Base-by-base conservation (phyloP, 139 green algal species). In the Coelastrella sp. region DNA sequence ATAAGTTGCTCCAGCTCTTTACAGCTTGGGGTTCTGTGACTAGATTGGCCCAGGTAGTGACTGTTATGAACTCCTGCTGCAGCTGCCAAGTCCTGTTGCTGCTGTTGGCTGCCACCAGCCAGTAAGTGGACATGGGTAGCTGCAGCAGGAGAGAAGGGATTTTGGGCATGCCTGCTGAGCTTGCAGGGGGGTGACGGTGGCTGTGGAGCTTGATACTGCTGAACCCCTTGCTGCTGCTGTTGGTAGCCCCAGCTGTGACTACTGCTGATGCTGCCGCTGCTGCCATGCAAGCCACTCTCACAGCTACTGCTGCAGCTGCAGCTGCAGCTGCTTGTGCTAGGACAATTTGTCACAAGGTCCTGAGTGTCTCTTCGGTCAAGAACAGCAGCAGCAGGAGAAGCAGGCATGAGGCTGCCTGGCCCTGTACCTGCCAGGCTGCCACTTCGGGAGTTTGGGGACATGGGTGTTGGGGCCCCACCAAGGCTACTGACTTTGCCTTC, bases 241-340 rank as follows among this genome's bases (percentile, higher is more conserved):
- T n/a, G 22, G 68, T 81, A 88, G 7, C 84, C 84, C 84, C 84
- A 88, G 68, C 84, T 81, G 68, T 88, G 66, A 68, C 68, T 72
- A 68, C 84, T 88, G 68, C 84, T 81, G 49, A 88, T 60, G 49
- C 84, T 88, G 49, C 22, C 82, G 17, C 68, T 81, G 68, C 68
- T 68, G 49, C 68, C 68, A 22, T 27, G 35, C 20, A 68, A n/a
- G 19, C 11, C 84, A 24, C 49, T 70, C 49, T 88, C 84, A 58
- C 68, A 80, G 56, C 84, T 81, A 57, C 84, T 88, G 84, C 84
- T 72, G 82, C 63, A 57, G 61, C 82, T 78, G 83, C 80, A 73
- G 80, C 80, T 87, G 27, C 82, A 87, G 65, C 82, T 87, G 82
- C 82, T 79, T 27, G 25, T 87, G 82, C 82, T 79, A 24, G 20